Percentiles rank a stretch among this genome's conserved stretches.
These are phyloP conservation scores for Wickerhamiella lipophila DNA, from an alignment of 805 yeast genomes.

Conservation along the genomic window DNA sequence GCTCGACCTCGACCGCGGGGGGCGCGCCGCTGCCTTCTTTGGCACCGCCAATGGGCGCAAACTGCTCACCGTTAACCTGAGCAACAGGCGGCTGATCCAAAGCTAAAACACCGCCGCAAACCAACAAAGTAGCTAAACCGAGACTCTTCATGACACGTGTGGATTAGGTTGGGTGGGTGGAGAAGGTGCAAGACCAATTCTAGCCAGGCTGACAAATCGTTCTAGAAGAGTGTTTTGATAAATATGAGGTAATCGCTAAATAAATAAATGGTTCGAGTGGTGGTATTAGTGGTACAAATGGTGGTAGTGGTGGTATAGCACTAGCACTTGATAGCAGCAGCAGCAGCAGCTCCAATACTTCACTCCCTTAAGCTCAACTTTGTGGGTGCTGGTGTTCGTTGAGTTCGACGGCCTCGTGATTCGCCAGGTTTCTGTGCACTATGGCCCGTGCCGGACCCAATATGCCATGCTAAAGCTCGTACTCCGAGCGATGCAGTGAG, in stretches of 20 bases:
- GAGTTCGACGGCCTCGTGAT: slow-evolving; percentile 1
- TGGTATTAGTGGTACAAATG: too few relatives aligned
- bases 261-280: background rate
- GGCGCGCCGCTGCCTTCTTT: background rate
- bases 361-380: background rate
- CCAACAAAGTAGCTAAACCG: slow-evolving; percentile 10
- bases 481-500: background rate
- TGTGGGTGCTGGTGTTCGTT: slow-evolving; percentile 2
- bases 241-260: background rate
- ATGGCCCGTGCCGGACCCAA: background rate
- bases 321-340: too few relatives aligned
- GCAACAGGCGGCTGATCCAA: slow-evolving; percentile 11
- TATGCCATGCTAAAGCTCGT: background rate
- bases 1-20: slow-evolving; percentile 16
- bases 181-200: too few relatives aligned
- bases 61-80: slow-evolving; percentile 8
- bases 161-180: too few relatives aligned
- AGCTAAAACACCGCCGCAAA: slow-evolving; percentile 8
- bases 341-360: too few relatives aligned
- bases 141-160: slow-evolving; percentile 11
- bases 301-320: too few relatives aligned
- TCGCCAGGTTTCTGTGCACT: background rate
- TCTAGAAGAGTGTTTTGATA: background rate
- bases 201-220: background rate
- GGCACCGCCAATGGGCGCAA: slow-evolving; percentile 2